Base-by-base conservation (phyloP, 257 asterid species). In the Nicotiana knightiana region DNA sequence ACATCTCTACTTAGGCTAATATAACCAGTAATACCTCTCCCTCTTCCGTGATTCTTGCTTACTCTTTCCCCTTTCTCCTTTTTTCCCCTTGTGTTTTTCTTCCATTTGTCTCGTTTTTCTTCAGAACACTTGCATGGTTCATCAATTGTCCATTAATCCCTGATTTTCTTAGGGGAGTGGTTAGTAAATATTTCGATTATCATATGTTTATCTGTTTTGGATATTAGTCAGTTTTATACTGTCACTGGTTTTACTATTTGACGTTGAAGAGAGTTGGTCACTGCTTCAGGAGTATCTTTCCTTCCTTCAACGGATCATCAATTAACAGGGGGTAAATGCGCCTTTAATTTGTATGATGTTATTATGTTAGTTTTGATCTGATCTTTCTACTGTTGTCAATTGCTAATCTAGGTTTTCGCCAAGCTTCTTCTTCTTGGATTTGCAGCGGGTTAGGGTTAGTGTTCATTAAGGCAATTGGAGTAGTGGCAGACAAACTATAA, bases 41-140 rank as follows among this genome's bases (percentile, higher is more conserved):
- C 78, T 85, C 81, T 58, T 81, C 86, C 81, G 51, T 46, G 46
- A 66, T 67, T 83, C 66, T 39, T 80, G 84, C 79, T 12, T 81
- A 61, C 17, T 16, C 39, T 53, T 37, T 24, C 53, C 30, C 65
- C 57, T 53, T 53, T 53, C 57, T 53, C 57, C 18, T 54, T 12
- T 10, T 13, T 54, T 55, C 16, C n/a, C 21, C 61, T 16, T 55
- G 21, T 55, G 16, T 16, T 53, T 55, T 13, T 55, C 5, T 53
- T 53, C 57, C 57, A 11, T 3, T 53, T 13, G 16, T 53, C 17
- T 53, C 18, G 5, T 53, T 53, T 21, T 12, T 53, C 16, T 55
- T 15, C 61, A 55, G 21, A 55, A 13, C 5, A 55, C 21, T 55
- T 55, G 61, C 61, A 55, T 55, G 61, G n/a, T 16, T 55, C 61